Evolutionary conservation across 257 asterid species (phyloP).

Genomic region (Nicotiana undulata): DNA sequence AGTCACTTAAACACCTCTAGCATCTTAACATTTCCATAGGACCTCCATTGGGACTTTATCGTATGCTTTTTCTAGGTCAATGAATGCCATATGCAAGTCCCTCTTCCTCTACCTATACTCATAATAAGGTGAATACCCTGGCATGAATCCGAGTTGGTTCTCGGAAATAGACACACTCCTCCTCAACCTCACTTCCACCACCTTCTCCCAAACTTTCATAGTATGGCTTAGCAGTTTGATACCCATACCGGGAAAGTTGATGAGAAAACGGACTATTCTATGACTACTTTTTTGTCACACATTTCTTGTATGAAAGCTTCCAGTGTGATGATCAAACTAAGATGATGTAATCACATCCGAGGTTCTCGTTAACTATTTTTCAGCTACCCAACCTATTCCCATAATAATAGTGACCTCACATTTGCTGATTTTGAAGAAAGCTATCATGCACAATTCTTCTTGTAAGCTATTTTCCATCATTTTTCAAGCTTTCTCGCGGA

Average conservation of each 20-base stretch:
- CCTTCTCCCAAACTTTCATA: too few species aligned
- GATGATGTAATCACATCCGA: neutral
- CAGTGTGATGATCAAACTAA: neutral
- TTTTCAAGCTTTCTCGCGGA: neutral
- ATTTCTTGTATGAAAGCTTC: neutral
- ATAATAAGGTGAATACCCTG: too few species aligned
- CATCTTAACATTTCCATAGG: too few species aligned
- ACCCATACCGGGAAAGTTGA: neutral
- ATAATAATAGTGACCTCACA: neutral
- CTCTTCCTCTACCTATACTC: too few species aligned
- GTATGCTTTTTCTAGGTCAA: too few species aligned
- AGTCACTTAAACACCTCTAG: too few species aligned
- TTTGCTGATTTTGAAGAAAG: neutral
- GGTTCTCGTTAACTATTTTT: neutral
- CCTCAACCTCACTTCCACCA: too few species aligned
- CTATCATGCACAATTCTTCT: neutral
- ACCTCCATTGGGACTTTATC: too few species aligned
- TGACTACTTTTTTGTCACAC: neutral
- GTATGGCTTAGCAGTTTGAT: too few species aligned
- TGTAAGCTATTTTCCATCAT: neutral
- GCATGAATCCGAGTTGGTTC: too few species aligned
- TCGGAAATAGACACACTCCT: too few species aligned
- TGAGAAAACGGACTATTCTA: neutral
- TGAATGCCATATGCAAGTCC: too few species aligned
- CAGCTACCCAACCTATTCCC: neutral